A percentile compares a stretch with the other conserved stretches of the same genome.
These are phyloP conservation scores for Ganoderma lucidum DNA, from an alignment of 1,284 basidiomycete genomes.

Conservation along the genomic window DNA sequence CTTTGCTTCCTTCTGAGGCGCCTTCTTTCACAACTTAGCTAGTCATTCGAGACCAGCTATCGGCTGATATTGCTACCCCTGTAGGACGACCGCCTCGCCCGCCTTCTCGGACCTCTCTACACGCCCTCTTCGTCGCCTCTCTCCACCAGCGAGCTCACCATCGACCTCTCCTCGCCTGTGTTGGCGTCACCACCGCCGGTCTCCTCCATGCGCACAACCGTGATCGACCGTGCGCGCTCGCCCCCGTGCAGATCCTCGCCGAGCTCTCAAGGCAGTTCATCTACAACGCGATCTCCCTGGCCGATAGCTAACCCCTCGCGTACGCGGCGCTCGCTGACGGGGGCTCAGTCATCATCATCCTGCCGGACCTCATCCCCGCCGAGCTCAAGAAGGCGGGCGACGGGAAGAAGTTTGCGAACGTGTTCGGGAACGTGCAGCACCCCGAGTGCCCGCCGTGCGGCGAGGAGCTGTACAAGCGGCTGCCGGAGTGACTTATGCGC, in stretches of 20 bases:
- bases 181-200: too few relatives aligned
- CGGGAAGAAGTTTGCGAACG: conserved; percentile 29
- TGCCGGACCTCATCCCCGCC: conserved; percentile 23
- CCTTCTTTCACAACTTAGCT: too few relatives aligned
- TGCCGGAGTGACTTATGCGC: conserved; percentile 13
- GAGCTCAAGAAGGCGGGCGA: conserved; percentile 23
- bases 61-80: too few relatives aligned
- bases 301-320: conserved; percentile 32
- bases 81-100: too few relatives aligned
- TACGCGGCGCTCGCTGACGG: conserved; percentile 40
- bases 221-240: conserved; percentile 53
- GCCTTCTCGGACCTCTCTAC: too few relatives aligned
- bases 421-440: conserved; percentile 15
- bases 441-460: conserved; percentile 18
- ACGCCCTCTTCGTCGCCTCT: too few relatives aligned
- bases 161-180: too few relatives aligned
- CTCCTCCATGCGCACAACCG: conserved; percentile 29
- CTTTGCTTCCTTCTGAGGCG: too few relatives aligned
- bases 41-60: too few relatives aligned
- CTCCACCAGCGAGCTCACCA: too few relatives aligned
- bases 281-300: conserved; percentile 46
- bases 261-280: conserved; percentile 40
- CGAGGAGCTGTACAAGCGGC: conserved; percentile 25
- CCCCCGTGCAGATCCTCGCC: conserved; percentile 35
- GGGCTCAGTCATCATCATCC: conserved; percentile 34